Evolutionary conservation across 1,284 basidiomycete genomes (phyloP).

Genomic region (Cutaneotrichosporon sp.): DNA sequence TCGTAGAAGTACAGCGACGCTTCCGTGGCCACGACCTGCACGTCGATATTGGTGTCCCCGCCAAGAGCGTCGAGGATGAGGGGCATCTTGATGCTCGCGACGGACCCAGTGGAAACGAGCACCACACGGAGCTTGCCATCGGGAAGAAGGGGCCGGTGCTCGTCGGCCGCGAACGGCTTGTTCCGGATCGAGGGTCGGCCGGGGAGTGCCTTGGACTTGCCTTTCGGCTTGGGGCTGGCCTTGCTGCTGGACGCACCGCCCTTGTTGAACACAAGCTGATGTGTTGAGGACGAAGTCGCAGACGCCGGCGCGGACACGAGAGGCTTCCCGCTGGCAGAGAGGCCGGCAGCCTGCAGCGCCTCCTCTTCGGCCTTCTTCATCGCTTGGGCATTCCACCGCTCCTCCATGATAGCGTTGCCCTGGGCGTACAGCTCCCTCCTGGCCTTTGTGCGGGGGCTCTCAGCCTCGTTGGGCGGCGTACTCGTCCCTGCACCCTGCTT

Average conservation of each 20-base stretch:
- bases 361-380: conserved; percentile 3
- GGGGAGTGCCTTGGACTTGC: too few relatives aligned
- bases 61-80: conserved; percentile 64
- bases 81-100: conserved; percentile 88
- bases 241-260: too few relatives aligned
- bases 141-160: conserved; percentile 24
- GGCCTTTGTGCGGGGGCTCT: conserved; percentile 32
- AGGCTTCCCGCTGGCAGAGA: neutral
- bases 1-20: conserved; percentile 74
- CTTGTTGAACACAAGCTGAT: too few relatives aligned
- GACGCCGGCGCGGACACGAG: too few relatives aligned
- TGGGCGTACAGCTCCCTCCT: conserved; percentile 38
- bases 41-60: conserved; percentile 66
- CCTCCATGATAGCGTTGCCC: conserved; percentile 15
- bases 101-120: conserved; percentile 83
- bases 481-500: neutral
- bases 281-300: too few relatives aligned
- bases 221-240: too few relatives aligned
- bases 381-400: neutral
- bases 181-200: neutral
- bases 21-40: conserved; percentile 80
- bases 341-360: neutral
- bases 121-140: conserved; percentile 60
- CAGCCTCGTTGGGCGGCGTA: conserved; percentile 9
- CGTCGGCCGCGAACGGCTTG: conserved; percentile 32